phyloP scores from a whole-genome alignment of 352 stramenopile genomes.

The Pythium rishiriense region DNA sequence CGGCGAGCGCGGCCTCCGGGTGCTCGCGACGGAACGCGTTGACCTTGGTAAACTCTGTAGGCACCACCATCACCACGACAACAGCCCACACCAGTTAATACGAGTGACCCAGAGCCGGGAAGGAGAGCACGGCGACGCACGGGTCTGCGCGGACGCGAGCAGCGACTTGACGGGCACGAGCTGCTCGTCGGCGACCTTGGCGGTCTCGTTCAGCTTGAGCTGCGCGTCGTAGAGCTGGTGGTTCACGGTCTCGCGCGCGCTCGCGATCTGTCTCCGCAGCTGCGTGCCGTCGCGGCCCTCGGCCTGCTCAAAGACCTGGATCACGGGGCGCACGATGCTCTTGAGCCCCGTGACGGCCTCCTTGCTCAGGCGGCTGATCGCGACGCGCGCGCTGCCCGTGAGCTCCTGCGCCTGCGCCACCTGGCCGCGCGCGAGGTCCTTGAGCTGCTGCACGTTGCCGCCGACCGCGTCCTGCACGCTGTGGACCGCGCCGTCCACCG shows the following conservation, averaged over 20 bases:
- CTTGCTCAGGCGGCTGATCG: constrained; percentile 38
- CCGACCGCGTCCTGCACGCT: constrained; percentile 38
- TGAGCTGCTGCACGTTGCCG: constrained; percentile 46
- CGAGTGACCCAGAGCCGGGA: too few relatives aligned
- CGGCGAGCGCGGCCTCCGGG: constrained; percentile 57
- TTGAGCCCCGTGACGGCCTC: constrained; percentile 44
- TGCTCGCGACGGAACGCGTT: constrained; percentile 78
- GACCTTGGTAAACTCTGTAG: constrained; percentile 70
- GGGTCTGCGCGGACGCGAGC: constrained; percentile 43
- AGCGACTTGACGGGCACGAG: constrained; percentile 58
- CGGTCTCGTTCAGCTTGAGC: constrained; percentile 45
- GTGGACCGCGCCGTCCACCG: constrained; percentile 53
- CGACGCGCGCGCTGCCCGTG: constrained; percentile 51
- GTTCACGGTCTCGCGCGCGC: constrained; percentile 54
- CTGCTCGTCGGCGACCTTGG: constrained; percentile 59
- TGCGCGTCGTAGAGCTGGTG: constrained; percentile 59
- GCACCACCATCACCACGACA: not conserved
- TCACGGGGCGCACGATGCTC: constrained; percentile 44
- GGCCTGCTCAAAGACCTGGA: constrained; percentile 66
- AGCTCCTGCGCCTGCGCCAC: constrained; percentile 64
- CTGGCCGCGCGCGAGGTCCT: constrained; percentile 39
- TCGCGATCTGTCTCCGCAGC: constrained; percentile 60
- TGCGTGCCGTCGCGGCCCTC: constrained; percentile 61
- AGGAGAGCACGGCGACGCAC: constrained; percentile 33
- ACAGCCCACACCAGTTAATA: not conserved